Evolutionary conservation across 805 yeast genomes (phyloP), one percentile per base, ranked within the genome.

Genomic region (Saccharomycopsis lassenensis): DNA sequence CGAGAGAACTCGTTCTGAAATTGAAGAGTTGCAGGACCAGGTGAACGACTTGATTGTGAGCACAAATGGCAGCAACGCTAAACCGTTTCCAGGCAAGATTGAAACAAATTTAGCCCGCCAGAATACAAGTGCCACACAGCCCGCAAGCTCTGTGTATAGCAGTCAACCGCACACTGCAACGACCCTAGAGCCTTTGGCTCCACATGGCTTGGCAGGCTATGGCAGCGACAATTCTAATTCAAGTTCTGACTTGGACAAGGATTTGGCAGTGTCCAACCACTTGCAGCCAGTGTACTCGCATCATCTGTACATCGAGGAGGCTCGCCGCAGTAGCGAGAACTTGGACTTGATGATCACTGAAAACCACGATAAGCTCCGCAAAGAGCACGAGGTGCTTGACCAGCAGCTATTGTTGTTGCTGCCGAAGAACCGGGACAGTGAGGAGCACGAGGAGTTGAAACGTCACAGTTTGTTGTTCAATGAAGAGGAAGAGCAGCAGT

Each of bases 11-110:
- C 29, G 31, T 14, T 36, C 39, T 15, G 39, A 36, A 15, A 24
- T 36, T 12, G 40, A 40, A 21, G 37, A 32, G 14, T 40, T 40
- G 17, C 40, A 31, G 12, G 39, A 36, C 22, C 35, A 36, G 21
- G 39, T 36, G 10, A 25, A 36, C 12, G 39, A 29, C 11, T 22
- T 36, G 34, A 23, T 31, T 10, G n/a, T n/a, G n/a, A n/a, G n/a
- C n/a, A n/a, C n/a, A n/a, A n/a, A n/a, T n/a, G n/a, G n/a, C n/a
- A n/a, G n/a, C 11, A 14, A 26, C 29, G 16, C 8, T 14, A 26
- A 15, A 26, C 14, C 12, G 5, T 18, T 18, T 7, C 29, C 16
- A 6, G 8, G 16, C 8, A 26, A 26, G 17, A 26, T 26, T 10
- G 29, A 26, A 15, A 26, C 29, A 8, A 26, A 26, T 18, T 26